Base-by-base conservation (phyloP, 2,329 filamentous ascomycete genomes). In the Trichoderma breve region DNA sequence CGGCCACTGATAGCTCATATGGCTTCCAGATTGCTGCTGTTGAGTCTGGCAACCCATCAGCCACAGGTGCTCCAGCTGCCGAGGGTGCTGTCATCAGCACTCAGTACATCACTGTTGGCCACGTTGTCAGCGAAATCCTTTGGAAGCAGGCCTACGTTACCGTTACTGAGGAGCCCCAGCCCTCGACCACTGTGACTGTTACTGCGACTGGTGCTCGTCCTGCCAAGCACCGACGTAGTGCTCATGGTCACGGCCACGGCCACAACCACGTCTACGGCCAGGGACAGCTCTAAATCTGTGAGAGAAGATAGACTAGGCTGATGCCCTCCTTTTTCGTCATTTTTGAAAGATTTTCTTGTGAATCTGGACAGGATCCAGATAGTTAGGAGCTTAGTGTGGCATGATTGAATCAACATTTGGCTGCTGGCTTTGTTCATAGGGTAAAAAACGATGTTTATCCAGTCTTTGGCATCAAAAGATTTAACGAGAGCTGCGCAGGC, bases 121-220 rank as follows among this genome's bases (percentile, higher is more conserved):
- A 83, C 58, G 75, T 84, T 7, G 86, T 91, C 14, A 84, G 83
- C 73, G 86, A 90, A 80, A 84, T 91, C 26, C 78, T 89, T 14
- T 88, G 87, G 85, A 85, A 87, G 67, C 84, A 90, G 80, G 83
- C 87, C 60, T 76, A 85, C 5, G 84, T 89, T 32, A 88, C 85
- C 66, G 85, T 88, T 18, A 89, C 83, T 30, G 77, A 81, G 15
- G 81, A 82, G 28, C 78, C 80, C 26, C 83, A 83, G 3, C 78
- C 80, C 26, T 84, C 83, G 3, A 78, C 82, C 6, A 85, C 85
- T 0, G 79, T 83, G n/a, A 82, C 82, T 2, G 77, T 79, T 12
- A 78, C 80, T 30, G 78, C 80, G 8, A 67, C 73, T 12, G 76
- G 76, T 34, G 70, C 76, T 51, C 66, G 39, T 26, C 71, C 72